phyloP scores from a whole-genome alignment of 73 alveolate genomes.

The Uronychia setigera region DNA sequence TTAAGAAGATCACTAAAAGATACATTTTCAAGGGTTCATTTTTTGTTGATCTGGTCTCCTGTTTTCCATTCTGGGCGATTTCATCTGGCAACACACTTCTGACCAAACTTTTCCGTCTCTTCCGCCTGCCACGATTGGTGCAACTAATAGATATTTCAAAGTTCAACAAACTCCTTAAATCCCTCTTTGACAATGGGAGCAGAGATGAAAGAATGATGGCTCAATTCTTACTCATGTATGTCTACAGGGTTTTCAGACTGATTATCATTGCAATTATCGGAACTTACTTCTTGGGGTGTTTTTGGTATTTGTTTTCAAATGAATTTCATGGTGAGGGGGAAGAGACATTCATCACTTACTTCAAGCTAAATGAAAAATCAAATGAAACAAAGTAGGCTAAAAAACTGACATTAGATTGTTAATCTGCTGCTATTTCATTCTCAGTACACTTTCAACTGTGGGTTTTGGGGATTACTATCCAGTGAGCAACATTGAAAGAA shows the following conservation, averaged over 20 bases:
- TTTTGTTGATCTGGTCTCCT: slow-evolving; percentile 80
- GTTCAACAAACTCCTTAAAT: slow-evolving; percentile 77
- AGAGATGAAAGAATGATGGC: slow-evolving; percentile 77
- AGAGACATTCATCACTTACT: slow-evolving; percentile 65
- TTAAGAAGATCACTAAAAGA: slow-evolving; percentile 69
- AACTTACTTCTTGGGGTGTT: slow-evolving; percentile 86
- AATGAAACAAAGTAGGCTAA: not conserved
- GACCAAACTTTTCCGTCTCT: slow-evolving; percentile 73
- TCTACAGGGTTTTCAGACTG: slow-evolving; percentile 76
- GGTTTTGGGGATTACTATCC: slow-evolving; percentile 97
- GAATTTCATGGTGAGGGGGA: slow-evolving; percentile 47
- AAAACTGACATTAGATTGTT: slow-evolving; percentile 34
- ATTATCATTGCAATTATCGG: slow-evolving; percentile 79
- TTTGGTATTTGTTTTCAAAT: slow-evolving; percentile 75
- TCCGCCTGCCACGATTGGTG: slow-evolving; percentile 78
- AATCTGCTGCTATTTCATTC: slow-evolving; percentile 86
- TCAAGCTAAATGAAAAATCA: slow-evolving; percentile 39
- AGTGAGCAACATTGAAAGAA: slow-evolving; percentile 77
- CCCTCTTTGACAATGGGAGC: slow-evolving; percentile 70
- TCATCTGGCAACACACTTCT: slow-evolving; percentile 42
- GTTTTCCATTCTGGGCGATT: slow-evolving; percentile 73
- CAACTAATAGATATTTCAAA: slow-evolving; percentile 76
- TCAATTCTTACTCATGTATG: slow-evolving; percentile 74
- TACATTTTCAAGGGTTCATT: slow-evolving; percentile 81
- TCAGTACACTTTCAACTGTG: slow-evolving; percentile 93